Evolutionary conservation across 1,139 yeast species (phyloP).

Genomic region (Pichia sp.): DNA sequence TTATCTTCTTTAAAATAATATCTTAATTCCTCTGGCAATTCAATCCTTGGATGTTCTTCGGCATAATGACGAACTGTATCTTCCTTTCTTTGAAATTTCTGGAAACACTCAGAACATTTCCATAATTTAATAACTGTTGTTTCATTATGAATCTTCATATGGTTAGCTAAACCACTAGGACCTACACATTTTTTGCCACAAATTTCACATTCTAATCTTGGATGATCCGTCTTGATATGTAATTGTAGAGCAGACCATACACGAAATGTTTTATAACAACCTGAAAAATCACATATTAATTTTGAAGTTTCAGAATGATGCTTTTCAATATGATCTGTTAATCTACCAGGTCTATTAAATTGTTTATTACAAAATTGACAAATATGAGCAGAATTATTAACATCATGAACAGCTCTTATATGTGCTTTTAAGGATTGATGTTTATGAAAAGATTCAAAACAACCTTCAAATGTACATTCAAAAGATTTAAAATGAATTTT

Average conservation of each 20-base stretch:
- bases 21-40: conserved; percentile 16
- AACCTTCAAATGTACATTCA: conserved; percentile 53
- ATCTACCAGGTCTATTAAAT: conserved; percentile 54
- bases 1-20: conserved; percentile 9
- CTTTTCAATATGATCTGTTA: conserved; percentile 56
- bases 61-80: conserved; percentile 40
- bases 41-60: conserved; percentile 29
- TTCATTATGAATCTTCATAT: conserved; percentile 58
- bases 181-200: conserved; percentile 79
- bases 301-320: conserved; percentile 52
- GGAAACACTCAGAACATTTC: conserved; percentile 52
- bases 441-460: conserved; percentile 65
- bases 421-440: conserved; percentile 79
- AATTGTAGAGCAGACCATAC: conserved; percentile 74
- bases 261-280: conserved; percentile 55
- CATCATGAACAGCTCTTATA: conserved; percentile 54
- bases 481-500: conserved; percentile 65
- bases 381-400: conserved; percentile 33
- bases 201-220: conserved; percentile 54
- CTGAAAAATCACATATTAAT: conserved; percentile 57
- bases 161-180: conserved; percentile 60
- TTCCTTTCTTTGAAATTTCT: conserved; percentile 38
- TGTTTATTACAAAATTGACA: conserved; percentile 56
- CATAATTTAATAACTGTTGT: conserved; percentile 47
- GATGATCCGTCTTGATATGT: conserved; percentile 71